Conservation (phyloP, 306 rosid genomes). For the Lablab purpureus region DNA sequence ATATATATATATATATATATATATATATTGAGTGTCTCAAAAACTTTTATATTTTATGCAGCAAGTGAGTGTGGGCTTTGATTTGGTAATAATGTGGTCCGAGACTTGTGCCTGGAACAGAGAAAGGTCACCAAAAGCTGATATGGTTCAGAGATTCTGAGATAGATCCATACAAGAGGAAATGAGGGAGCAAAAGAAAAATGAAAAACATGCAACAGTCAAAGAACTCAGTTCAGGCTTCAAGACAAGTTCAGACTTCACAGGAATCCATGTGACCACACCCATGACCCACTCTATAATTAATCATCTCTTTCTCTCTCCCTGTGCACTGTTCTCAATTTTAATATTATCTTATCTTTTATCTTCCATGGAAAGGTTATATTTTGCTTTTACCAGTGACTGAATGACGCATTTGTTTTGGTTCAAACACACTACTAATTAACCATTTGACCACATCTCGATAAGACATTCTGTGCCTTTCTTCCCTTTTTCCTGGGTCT, state of each 20-base stretch:
- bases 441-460: slow-evolving; percentile 52
- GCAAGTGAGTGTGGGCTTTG: slow-evolving; percentile 34
- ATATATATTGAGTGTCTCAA: background rate
- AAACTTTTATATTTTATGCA: background rate
- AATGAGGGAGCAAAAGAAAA: slow-evolving; percentile 9
- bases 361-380: background rate
- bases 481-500: slow-evolving; percentile 50
- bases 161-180: slow-evolving; percentile 52
- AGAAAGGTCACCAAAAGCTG: slow-evolving; percentile 68
- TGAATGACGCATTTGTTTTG: slow-evolving; percentile 26
- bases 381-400: slow-evolving; percentile 25
- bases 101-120: slow-evolving; percentile 55
- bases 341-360: too few species aligned
- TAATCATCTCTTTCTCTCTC: slow-evolving; percentile 51
- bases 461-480: slow-evolving; percentile 64
- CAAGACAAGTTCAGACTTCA: slow-evolving; percentile 54
- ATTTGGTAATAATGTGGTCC: slow-evolving; percentile 68
- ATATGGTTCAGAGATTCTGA: slow-evolving; percentile 61
- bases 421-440: background rate
- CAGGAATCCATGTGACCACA: slow-evolving; percentile 87
- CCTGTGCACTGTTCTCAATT: background rate
- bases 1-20: too few species aligned
- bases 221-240: slow-evolving; percentile 54
- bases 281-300: slow-evolving; percentile 52
- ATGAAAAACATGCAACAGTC: background rate